Base-by-base conservation (phyloP, 2,329 filamentous ascomycete genomes). In the Xylaria sp. region DNA sequence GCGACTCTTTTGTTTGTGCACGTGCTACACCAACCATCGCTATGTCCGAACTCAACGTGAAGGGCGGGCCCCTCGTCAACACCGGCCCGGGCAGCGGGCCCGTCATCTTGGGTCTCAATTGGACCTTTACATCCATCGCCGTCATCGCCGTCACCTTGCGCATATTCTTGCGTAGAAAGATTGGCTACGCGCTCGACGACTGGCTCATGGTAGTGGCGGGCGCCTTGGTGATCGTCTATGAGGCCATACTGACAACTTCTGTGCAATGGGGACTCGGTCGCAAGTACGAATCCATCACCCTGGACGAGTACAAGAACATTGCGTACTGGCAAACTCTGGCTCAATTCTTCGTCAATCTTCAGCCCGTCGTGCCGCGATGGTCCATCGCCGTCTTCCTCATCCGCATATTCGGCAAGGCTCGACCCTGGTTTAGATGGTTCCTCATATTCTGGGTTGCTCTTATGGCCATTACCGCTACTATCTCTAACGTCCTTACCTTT, bases 311-410 rank as follows among this genome's bases (percentile, higher is more conserved):
- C 54, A 27, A 12, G 12, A 2, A 42, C 18, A 5, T 57, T 9
- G 1, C 2, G 25, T 40, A 25, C n/a, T 57, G 35, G 32, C 5
- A 2, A 18, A 2, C 12, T 1, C 10, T 57, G n/a, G 4, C 54
- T 13, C 21, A 40, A 12, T 27, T 42, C n/a, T 57, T 57, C 10
- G 35, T 42, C 32, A 40, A 57, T 42, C 4, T 42, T 35, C 32
- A 40, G 32, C 35, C 54, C 2, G 35, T 57, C 5, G 1, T 57
- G 2, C 10, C 54, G 5, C n/a, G 54, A 21, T 40, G 32, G 32
- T 57, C 54, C 3, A 57, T 57, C 54, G 35, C 54, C 9, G 3
- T 57, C 54, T 40, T 57, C 9, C 54, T 57, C 35, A 57, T 57
- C 35, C 32, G 35, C 9, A 40, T 57, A 2, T 57, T 57, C 35